Evolutionary conservation across 1,139 yeast species (phyloP).

Genomic region (Candida pseudocylindracea): DNA sequence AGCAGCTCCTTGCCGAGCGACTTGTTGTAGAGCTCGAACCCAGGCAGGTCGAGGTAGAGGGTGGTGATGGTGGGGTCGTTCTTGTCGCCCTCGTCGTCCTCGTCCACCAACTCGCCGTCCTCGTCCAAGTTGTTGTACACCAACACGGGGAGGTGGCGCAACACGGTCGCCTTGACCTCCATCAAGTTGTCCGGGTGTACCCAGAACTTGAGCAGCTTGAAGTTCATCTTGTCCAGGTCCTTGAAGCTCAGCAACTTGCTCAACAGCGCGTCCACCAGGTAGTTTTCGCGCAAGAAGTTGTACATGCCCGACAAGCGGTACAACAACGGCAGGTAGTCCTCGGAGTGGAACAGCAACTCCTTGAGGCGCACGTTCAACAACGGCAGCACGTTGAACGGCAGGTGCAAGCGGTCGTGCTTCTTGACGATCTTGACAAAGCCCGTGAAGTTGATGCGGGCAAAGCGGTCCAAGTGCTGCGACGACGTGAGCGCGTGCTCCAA

Average conservation of each 20-base stretch:
- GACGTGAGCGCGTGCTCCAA: slow-evolving; percentile 53
- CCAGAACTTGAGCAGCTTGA: slow-evolving; percentile 81
- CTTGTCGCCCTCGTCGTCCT: slow-evolving; percentile 3
- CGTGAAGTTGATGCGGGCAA: slow-evolving; percentile 78
- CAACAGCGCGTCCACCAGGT: slow-evolving; percentile 15
- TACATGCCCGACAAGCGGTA: slow-evolving; percentile 67
- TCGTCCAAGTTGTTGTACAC: slow-evolving; percentile 31
- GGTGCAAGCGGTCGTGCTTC: slow-evolving; percentile 83
- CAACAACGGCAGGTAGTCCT: slow-evolving; percentile 81
- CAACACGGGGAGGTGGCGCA: slow-evolving; percentile 82
- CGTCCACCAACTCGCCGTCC: slow-evolving; percentile 7
- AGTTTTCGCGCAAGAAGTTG: slow-evolving; percentile 58
- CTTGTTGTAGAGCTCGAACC: slow-evolving; percentile 70
- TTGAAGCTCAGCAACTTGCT: slow-evolving; percentile 23
- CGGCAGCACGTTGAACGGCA: slow-evolving; percentile 72
- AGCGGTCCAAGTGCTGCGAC: slow-evolving; percentile 76
- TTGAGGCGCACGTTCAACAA: slow-evolving; percentile 70
- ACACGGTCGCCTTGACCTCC: slow-evolving; percentile 88
- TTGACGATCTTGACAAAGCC: slow-evolving; percentile 89
- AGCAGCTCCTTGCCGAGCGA: slow-evolving; percentile 53
- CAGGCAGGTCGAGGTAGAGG: slow-evolving; percentile 66
- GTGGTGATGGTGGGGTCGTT: slow-evolving; percentile 72
- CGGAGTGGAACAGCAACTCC: slow-evolving; percentile 79
- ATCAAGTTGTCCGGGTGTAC: slow-evolving; percentile 85
- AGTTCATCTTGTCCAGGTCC: slow-evolving; percentile 25